Evolutionary conservation across 176 grass and related monocot genomes (phyloP).

Genomic region (Sorghum bicolor): Sorghum_bicolor_NCBIv3 NC_012871.2:66922001-66922500

Average conservation of each 20-base stretch:
- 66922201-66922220: not conserved
- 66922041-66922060: not conserved
- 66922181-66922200: not conserved
- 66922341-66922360: constrained; percentile 6
- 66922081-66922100: not conserved
- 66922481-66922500: constrained; percentile 10
- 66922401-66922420: not conserved
- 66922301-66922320: not conserved
- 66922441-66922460: constrained; percentile 2
- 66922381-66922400: not conserved
- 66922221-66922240: not conserved
- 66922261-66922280: not conserved
- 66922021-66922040: not conserved
- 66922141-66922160: not conserved
- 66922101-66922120: not conserved
- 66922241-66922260: not conserved
- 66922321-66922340: not conserved
- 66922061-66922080: not conserved
- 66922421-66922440: not conserved
- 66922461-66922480: not conserved
- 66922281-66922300: not conserved
- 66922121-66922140: not conserved
- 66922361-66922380: not conserved
- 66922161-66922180: not conserved
- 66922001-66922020: not conserved